These are phyloP conservation scores for Diddensiella santjacobensis DNA, from an alignment of 805 yeast genomes.

Conservation along the genomic window DNA sequence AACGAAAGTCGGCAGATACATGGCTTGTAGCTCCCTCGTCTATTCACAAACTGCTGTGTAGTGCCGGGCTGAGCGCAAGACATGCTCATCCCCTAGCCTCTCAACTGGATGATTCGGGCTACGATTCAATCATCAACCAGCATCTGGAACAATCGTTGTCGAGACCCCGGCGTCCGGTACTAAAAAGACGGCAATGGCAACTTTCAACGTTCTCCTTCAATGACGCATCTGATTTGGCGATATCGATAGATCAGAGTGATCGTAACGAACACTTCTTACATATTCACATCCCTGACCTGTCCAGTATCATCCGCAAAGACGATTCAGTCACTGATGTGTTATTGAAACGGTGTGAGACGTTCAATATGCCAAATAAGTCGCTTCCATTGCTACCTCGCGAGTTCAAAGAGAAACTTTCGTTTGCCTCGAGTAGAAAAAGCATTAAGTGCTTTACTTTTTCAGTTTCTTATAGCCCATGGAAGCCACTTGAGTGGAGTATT, in stretches of 20 bases:
- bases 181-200: background rate
- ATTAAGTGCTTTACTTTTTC: slow-evolving; percentile 15
- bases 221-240: slow-evolving; percentile 13
- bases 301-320: background rate
- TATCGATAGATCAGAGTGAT: slow-evolving; percentile 10
- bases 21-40: slow-evolving; percentile 24
- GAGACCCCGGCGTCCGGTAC: background rate
- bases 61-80: slow-evolving; percentile 2
- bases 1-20: slow-evolving; percentile 15
- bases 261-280: slow-evolving; percentile 7
- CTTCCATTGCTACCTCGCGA: slow-evolving; percentile 6
- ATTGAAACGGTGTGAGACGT: slow-evolving; percentile 9
- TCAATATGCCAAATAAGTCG: background rate
- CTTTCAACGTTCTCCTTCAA: background rate
- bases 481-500: slow-evolving; percentile 1
- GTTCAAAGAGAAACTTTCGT: slow-evolving; percentile 1
- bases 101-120: slow-evolving; percentile 16
- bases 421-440: background rate
- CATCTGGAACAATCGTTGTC: background rate
- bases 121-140: background rate
- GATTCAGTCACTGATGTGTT: background rate
- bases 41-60: slow-evolving; percentile 13
- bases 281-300: slow-evolving; percentile 19
- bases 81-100: no score
- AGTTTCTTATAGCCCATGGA: slow-evolving; percentile 10